A percentile compares a stretch with the other conserved stretches of the same genome.
These are phyloP conservation scores for Sporothrix luriei DNA, from an alignment of 2,329 filamentous ascomycete genomes.

Conservation along the genomic window DNA sequence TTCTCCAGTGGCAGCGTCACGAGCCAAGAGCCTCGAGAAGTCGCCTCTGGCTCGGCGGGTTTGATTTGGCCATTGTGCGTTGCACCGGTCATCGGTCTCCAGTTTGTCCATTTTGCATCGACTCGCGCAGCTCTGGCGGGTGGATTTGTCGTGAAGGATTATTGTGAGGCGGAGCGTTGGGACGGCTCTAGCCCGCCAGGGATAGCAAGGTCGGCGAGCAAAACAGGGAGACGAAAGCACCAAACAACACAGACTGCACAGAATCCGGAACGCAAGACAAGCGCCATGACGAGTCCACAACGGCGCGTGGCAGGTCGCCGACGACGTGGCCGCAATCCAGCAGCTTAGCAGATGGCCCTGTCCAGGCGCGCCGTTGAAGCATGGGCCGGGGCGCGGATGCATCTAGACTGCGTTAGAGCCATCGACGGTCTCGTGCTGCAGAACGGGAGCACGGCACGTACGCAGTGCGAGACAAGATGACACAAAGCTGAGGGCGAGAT, in stretches of 20 bases:
- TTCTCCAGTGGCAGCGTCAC: not conserved
- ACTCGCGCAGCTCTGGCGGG: too few relatives aligned
- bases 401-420: too few relatives aligned
- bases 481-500: not conserved
- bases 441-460: not conserved
- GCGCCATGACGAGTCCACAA: not conserved
- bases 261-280: not conserved
- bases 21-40: not conserved
- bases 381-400: not conserved
- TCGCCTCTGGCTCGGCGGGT: not conserved
- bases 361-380: slow-evolving; percentile 5
- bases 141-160: too few relatives aligned
- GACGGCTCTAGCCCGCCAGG: not conserved
- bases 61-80: not conserved
- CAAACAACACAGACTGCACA: not conserved
- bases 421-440: not conserved
- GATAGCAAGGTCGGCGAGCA: not conserved
- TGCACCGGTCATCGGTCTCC: too few relatives aligned
- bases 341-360: not conserved
- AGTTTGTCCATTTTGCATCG: too few relatives aligned
- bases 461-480: slow-evolving; percentile 3
- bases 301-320: too few relatives aligned
- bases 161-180: not conserved
- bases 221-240: not conserved
- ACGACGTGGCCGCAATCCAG: not conserved